Conservation (phyloP, 805 yeast genomes). For the Cyberlindnera mississippiensis region DNA sequence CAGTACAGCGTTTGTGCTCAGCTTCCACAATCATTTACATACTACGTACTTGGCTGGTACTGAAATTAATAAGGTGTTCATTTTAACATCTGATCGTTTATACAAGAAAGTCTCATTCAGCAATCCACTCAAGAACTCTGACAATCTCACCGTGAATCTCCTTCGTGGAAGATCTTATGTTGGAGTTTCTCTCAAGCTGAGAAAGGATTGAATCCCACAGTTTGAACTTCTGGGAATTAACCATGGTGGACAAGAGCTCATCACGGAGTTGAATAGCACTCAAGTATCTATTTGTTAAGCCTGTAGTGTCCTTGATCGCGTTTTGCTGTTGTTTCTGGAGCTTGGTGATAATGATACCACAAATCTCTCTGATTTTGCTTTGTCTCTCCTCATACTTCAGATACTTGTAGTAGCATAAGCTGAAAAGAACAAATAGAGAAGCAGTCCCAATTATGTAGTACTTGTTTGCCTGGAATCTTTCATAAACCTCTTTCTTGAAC, state of each 20-base stretch:
- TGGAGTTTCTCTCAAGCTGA: slow-evolving; percentile 60
- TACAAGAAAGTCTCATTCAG: slow-evolving; percentile 23
- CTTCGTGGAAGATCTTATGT: slow-evolving; percentile 54
- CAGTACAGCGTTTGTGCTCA: no score
- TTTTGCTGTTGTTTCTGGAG: slow-evolving; percentile 43
- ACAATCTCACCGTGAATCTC: slow-evolving; percentile 86
- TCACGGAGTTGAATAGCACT: slow-evolving; percentile 75
- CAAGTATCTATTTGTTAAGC: slow-evolving; percentile 42
- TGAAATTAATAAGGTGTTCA: no score
- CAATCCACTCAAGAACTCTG: slow-evolving; percentile 86
- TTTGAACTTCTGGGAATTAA: slow-evolving; percentile 33
- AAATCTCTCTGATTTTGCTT: slow-evolving; percentile 41
- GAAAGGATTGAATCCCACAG: slow-evolving; percentile 57
- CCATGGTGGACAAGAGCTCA: slow-evolving; percentile 40
- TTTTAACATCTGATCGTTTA: no score
- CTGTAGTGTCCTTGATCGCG: slow-evolving; percentile 31
- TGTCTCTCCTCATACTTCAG: slow-evolving; percentile 36
- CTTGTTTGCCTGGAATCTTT: slow-evolving; percentile 31
- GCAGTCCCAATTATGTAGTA: slow-evolving; percentile 12
- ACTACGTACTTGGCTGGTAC: no score
- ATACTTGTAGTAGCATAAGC: slow-evolving; percentile 32
- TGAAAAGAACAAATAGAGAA: neutral
- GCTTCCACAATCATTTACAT: no score
- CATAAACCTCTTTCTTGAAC: slow-evolving; percentile 47
- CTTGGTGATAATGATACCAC: slow-evolving; percentile 45